Evolutionary conservation across 2,329 filamentous ascomycete species (phyloP).

Genomic region (Aureobasidium sp.): DNA sequence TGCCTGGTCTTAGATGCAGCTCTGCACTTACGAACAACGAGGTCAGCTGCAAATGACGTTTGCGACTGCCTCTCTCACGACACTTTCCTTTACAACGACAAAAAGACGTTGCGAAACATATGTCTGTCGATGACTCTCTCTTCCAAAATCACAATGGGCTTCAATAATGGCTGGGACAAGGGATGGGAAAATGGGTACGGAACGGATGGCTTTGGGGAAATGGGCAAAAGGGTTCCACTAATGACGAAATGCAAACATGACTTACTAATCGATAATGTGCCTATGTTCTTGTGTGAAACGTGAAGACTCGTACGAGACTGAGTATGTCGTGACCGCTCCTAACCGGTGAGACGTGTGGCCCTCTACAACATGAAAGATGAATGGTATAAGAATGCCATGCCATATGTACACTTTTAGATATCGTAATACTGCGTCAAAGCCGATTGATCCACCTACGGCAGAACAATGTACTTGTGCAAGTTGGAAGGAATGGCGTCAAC

Average conservation of each 20-base stretch:
- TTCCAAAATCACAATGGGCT: neutral
- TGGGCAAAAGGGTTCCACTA: neutral
- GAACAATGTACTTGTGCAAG: slow-evolving; percentile 87
- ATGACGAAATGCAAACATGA: neutral
- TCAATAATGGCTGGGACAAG: neutral
- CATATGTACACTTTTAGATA: slow-evolving; percentile 3
- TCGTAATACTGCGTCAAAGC: neutral
- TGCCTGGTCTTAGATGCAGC: slow-evolving; percentile 8
- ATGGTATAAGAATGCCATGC: neutral
- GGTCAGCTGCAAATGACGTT: slow-evolving; percentile 5
- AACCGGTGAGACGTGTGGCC: neutral
- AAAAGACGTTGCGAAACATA: neutral
- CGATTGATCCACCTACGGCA: slow-evolving; percentile 49
- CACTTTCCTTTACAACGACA: neutral
- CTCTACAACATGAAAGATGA: neutral
- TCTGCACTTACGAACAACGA: neutral
- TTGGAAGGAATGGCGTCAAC: slow-evolving; percentile 73
- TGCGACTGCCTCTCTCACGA: neutral
- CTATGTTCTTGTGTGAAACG: neutral
- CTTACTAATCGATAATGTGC: neutral
- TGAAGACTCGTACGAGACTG: neutral
- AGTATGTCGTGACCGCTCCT: neutral
- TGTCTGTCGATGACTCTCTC: neutral
- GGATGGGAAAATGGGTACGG: neutral
- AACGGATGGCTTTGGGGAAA: neutral